These are phyloP conservation scores for Umbilicus rupestris DNA, from an alignment of 164 flowering plant species.

Conservation along the genomic window DNA sequence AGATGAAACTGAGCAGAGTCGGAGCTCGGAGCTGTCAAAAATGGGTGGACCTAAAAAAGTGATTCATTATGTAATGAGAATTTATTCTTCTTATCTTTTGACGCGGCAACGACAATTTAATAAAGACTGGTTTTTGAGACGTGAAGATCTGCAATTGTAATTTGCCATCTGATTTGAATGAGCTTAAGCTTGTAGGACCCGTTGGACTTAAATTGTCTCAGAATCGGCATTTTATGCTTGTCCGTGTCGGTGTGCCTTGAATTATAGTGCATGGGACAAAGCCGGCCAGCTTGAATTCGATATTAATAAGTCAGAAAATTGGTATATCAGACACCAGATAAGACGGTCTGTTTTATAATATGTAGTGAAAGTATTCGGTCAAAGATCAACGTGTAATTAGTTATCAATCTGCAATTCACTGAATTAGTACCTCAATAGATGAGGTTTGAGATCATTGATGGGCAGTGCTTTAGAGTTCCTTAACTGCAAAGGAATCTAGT, in stretches of 20 bases:
- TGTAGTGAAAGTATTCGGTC: background rate
- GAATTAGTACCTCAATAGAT: too few relatives aligned
- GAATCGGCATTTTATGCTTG: background rate
- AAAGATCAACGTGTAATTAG: background rate
- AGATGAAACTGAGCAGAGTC: background rate
- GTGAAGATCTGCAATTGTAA: background rate
- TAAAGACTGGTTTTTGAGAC: background rate
- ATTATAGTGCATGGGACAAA: background rate
- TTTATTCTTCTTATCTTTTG: constrained; percentile 1
- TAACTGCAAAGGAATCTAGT: background rate
- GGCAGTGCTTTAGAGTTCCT: background rate
- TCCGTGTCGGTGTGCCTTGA: background rate
- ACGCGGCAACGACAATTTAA: background rate
- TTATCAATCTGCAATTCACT: background rate
- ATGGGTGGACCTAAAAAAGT: background rate
- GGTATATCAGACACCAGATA: background rate
- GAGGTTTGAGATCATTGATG: too few relatives aligned
- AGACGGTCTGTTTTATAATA: background rate
- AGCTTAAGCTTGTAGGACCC: background rate
- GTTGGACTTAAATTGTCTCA: background rate
- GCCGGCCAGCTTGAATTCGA: background rate
- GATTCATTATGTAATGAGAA: background rate
- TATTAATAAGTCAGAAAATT: background rate
- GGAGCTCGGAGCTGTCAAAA: background rate
- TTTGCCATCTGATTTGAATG: background rate